Evolutionary conservation across 495 filamentous ascomycete species (phyloP), one percentile per base, ranked within the genome.

Genomic region (Hypoxylon fragiforme): DNA sequence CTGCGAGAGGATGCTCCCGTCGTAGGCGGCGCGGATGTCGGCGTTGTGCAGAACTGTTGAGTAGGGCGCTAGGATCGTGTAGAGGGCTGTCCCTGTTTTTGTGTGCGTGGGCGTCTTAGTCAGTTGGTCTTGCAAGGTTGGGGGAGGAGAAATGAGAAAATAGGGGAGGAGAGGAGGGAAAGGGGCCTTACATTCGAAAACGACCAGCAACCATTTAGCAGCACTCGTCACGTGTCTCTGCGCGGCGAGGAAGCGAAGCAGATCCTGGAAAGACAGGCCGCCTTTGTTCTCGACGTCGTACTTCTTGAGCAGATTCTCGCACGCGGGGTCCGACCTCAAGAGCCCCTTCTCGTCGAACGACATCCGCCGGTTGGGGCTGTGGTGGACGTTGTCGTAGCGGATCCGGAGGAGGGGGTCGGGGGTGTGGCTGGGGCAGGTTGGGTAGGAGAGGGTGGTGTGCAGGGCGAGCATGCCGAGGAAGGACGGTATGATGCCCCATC

Each of bases 11-110:
- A 54, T 11, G 43, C 42, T 54, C 21, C 41, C 50, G 19, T 54
- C 19, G 42, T 46, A 46, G 7, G 50, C 50, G 14, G 34, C 50
- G 26, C 50, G 50, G 19, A 54, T 46, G 21, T 54, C 42, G 28
- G 37, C 36, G 42, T 16, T 41, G 13, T 13, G 35, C 22, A 54
- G 28, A 1, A 54, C 8, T 9, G 42, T 26, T 34, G 21, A 26
- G 24, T 12, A 34, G 1, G 50, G 42, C 34, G 26, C 26, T 3
- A 46, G 43, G 12, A 46, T 9, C 1, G 38, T 6, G 42, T 54
- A 54, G 12, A 54, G 35, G 0, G 42, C 4, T 8, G 37, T 2
- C 50, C 50, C 50, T 54, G 7, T n/a, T n/a, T n/a, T n/a, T n/a
- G n/a, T n/a, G n/a, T n/a, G n/a, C n/a, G n/a, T n/a, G n/a, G n/a